Evolutionary conservation across 371 early-diverging fungal species (phyloP), one percentile per base, ranked within the genome.

Genomic region (Apophysomyces elegans): DNA sequence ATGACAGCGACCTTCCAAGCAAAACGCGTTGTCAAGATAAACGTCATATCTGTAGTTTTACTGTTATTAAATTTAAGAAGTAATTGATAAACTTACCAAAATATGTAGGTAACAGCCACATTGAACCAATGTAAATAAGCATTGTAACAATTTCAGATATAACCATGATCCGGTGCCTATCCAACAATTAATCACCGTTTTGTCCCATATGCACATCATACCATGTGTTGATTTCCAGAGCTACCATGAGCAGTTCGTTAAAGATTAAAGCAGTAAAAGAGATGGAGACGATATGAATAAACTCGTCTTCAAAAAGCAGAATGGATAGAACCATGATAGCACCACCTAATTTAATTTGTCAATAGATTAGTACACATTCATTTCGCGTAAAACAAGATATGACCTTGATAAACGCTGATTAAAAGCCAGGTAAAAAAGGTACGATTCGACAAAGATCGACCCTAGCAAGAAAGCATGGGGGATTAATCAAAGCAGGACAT

Each of bases 181-280:
- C 26, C 56, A 37, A 11, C 11, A 5, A 41, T 59, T 8, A 26
- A 38, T 12, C 37, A 14, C 18, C 21, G 5, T 44, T 21, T 57
- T 7, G 21, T n/a, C 14, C 21, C 26, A 41, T 9, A 45, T 14
- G 26, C 47, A 5, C 4, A 8, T 47, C 59, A 63, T 79, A 84
- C 96, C 96, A 97, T 12, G 93, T 96, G 61, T 88, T 88, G 46
- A 97, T 93, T 72, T 96, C 95, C 44, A 99, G 73, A 4, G 97
- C 95, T 7, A 99, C 98, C 99, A 98, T 99, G n/a, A 99, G 75
- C 46, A 99, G 78, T 78, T 99, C 99, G 77, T 99, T 99, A 64
- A 99, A 88, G 39, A 99, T 93, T 54, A 99, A 75, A 0, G 96
- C 94, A 1, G 98, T 97, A 73, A 99, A 99, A 5, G 96, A 94